These are phyloP conservation scores for Eudorina sp. DNA, from an alignment of 139 green algal genomes.

Conservation along the genomic window DNA sequence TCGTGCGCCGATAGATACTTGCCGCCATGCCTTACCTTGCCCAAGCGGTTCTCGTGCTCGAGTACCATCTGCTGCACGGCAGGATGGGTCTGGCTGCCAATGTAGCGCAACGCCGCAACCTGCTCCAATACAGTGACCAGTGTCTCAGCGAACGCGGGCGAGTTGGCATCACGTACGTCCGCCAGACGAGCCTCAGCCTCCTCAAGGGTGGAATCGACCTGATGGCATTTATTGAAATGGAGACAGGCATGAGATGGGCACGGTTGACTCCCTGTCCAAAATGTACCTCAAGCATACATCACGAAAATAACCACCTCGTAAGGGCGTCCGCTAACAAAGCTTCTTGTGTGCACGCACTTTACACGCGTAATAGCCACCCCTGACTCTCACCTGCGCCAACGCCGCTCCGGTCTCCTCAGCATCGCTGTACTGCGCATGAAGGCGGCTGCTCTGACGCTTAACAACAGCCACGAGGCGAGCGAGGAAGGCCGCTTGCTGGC, in stretches of 20 bases:
- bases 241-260: too few relatives aligned
- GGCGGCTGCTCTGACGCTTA: constrained; percentile 45
- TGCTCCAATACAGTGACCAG: constrained; percentile 54
- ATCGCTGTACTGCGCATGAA: constrained; percentile 54
- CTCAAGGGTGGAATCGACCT: constrained; percentile 45
- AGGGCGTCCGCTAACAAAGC: too few relatives aligned
- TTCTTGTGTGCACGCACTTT: too few relatives aligned
- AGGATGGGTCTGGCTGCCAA: constrained; percentile 59
- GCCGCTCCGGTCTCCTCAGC: constrained; percentile 41
- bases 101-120: constrained; percentile 55
- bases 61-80: constrained; percentile 62
- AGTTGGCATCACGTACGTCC: constrained; percentile 13
- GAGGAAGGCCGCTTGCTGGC: constrained; percentile 43
- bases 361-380: too few relatives aligned
- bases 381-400: constrained; percentile 48
- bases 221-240: too few relatives aligned
- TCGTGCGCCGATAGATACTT: too few relatives aligned
- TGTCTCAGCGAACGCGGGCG: constrained; percentile 41
- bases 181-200: constrained; percentile 17
- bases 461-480: constrained; percentile 55
- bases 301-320: too few relatives aligned
- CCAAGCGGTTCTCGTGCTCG: constrained; percentile 49
- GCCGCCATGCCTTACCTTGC: too few relatives aligned
- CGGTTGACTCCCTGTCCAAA: too few relatives aligned
- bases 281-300: too few relatives aligned